phyloP scores from a whole-genome alignment of 129 eudicot species.

The Flaveria brownii region DNA sequence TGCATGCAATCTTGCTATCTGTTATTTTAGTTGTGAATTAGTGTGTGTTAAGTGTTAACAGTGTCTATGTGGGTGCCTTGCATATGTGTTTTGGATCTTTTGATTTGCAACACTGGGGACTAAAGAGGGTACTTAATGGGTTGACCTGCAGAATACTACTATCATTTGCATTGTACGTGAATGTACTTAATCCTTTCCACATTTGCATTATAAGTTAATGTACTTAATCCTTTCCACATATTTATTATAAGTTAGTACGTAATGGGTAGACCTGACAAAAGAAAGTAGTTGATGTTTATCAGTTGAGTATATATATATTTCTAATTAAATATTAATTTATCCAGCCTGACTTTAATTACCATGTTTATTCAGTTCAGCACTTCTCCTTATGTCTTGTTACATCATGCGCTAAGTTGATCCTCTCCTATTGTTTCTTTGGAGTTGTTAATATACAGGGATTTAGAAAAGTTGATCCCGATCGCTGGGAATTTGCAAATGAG shows the following conservation, averaged over 20 bases:
- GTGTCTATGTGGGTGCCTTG: background rate
- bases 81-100: background rate
- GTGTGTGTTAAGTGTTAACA: background rate
- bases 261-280: no score
- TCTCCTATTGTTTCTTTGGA: background rate
- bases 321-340: no score
- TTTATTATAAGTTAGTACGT: no score
- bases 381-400: background rate
- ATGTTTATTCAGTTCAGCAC: background rate
- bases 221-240: no score
- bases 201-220: no score
- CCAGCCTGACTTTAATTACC: background rate
- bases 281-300: background rate
- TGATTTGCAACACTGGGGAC: background rate
- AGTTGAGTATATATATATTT: background rate
- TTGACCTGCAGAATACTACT: no score
- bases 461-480: constrained; percentile 86
- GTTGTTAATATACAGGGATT: constrained; percentile 56
- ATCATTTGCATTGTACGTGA: no score
- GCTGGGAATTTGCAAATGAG: constrained; percentile 95
- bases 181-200: no score
- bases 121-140: background rate
- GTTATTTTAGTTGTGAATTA: constrained; percentile 3
- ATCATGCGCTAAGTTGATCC: constrained; percentile 13
- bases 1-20: background rate